phyloP scores from a whole-genome alignment of 2,329 filamentous ascomycete genomes.

The Trichoderma aggressivum region DNA sequence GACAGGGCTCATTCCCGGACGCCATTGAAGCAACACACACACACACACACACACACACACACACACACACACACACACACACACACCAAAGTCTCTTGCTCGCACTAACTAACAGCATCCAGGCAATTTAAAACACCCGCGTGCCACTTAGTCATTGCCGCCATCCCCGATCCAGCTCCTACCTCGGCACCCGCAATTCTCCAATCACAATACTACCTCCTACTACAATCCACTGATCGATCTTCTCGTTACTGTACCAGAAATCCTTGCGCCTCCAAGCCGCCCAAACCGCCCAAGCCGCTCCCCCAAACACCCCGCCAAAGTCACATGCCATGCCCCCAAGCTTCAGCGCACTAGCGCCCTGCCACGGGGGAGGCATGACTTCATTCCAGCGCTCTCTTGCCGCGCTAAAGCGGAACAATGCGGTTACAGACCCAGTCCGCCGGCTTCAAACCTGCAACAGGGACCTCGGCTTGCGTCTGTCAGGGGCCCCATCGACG shows the following conservation, averaged over 20 bases:
- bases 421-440: neutral
- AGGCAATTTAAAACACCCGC: neutral
- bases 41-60: too few species aligned
- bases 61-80: too few species aligned
- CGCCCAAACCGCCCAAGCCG: neutral
- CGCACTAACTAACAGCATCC: neutral
- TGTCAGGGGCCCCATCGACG: constrained; percentile 5
- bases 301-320: constrained; percentile 17
- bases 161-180: neutral
- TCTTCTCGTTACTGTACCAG: neutral
- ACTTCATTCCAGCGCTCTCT: constrained; percentile 25
- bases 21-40: neutral
- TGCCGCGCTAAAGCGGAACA: constrained; percentile 16
- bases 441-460: constrained; percentile 1
- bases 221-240: neutral
- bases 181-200: neutral
- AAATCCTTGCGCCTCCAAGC: neutral
- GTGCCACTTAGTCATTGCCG: neutral
- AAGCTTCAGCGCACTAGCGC: constrained; percentile 10
- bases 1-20: neutral
- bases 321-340: constrained; percentile 28
- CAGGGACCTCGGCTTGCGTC: constrained; percentile 18
- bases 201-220: neutral
- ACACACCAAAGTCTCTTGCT: neutral
- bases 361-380: constrained; percentile 18